Evolutionary conservation across 1,284 basidiomycete genomes (phyloP).

Genomic region (Ustilago vetiveriae): DNA sequence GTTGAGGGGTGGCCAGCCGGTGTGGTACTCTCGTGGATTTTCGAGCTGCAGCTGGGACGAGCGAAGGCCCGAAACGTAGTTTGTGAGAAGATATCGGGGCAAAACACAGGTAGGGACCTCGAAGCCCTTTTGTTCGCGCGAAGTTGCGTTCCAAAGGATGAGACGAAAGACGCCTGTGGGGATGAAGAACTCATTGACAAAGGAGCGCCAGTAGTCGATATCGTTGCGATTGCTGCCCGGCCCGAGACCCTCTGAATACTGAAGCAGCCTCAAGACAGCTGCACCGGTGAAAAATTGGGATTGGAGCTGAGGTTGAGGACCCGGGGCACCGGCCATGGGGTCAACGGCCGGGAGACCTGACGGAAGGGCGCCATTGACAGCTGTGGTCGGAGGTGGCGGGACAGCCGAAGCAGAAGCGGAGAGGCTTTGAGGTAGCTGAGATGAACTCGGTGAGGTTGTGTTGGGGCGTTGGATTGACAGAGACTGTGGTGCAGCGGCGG

Average conservation of each 20-base stretch:
- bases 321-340: slow-evolving; percentile 17
- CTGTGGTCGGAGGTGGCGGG: too few relatives aligned
- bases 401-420: not conserved
- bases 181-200: slow-evolving; percentile 50
- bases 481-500: slow-evolving; percentile 13
- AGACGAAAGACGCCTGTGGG: slow-evolving; percentile 45
- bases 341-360: slow-evolving; percentile 10
- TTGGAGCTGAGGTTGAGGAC: slow-evolving; percentile 43
- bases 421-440: slow-evolving; percentile 10
- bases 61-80: slow-evolving; percentile 47
- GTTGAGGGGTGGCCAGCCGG: slow-evolving; percentile 39
- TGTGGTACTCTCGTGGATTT: slow-evolving; percentile 46
- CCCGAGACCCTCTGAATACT: slow-evolving; percentile 45
- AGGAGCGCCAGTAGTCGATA: slow-evolving; percentile 51
- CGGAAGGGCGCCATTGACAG: slow-evolving; percentile 5
- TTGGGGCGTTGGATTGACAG: slow-evolving; percentile 9
- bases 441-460: slow-evolving; percentile 22
- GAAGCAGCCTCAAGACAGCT: slow-evolving; percentile 42
- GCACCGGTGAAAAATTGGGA: slow-evolving; percentile 32
- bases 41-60: slow-evolving; percentile 39
- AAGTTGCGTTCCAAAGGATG: slow-evolving; percentile 48
- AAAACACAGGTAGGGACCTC: slow-evolving; percentile 51
- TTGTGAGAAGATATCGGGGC: slow-evolving; percentile 51
- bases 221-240: slow-evolving; percentile 30
- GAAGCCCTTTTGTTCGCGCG: slow-evolving; percentile 56